phyloP scores from a whole-genome alignment of 2,329 filamentous ascomycete genomes.

The Aspergillus quadrilineatus region DNA sequence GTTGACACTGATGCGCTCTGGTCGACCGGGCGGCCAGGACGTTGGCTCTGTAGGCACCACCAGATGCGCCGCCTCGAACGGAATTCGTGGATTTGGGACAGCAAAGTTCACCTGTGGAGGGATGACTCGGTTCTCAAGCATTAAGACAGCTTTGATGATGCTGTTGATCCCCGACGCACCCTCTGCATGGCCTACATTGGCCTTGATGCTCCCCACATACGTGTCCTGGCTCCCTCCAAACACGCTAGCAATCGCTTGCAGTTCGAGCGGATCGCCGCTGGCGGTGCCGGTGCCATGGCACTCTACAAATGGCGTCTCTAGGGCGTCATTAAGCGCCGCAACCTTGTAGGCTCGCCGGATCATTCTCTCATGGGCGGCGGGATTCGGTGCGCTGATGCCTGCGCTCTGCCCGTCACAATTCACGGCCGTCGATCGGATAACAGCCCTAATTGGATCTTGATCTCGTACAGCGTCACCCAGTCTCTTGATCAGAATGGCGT shows the following conservation, averaged over 20 bases:
- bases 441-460: too few species aligned
- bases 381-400: neutral
- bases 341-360: conserved; percentile 49
- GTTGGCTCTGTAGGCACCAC: neutral
- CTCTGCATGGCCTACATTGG: conserved; percentile 48
- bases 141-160: conserved; percentile 47
- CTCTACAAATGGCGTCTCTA: conserved; percentile 21
- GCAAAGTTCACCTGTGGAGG: conserved; percentile 5
- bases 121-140: conserved; percentile 38
- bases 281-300: conserved; percentile 27
- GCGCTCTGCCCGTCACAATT: too few species aligned
- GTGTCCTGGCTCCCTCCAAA: neutral
- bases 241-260: neutral
- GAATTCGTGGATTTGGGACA: neutral
- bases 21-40: neutral
- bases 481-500: too few species aligned
- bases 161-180: conserved; percentile 44
- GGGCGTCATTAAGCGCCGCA: conserved; percentile 36
- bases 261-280: conserved; percentile 24
- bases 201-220: conserved; percentile 30
- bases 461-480: too few species aligned
- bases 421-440: too few species aligned
- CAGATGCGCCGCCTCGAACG: neutral
- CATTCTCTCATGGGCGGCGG: conserved; percentile 27
- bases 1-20: conserved; percentile 20